Base-by-base conservation (phyloP, 257 asterid species). In the Penstemon barbatus region DNA sequence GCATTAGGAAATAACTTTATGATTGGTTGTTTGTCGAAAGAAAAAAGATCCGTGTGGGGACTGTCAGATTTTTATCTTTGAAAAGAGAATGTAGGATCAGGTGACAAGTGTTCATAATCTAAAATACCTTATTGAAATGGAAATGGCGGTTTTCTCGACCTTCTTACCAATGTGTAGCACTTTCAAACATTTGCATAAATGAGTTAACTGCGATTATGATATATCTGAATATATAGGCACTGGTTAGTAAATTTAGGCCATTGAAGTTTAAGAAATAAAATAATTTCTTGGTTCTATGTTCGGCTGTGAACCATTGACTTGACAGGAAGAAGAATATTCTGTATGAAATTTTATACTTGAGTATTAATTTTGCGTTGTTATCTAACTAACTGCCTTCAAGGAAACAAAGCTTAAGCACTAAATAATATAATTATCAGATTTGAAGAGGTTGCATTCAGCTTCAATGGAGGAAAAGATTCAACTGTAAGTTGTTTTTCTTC, bases 401-500 rank as follows among this genome's bases (percentile, higher is more conserved):
- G 50, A 45, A 46, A 38, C 56, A 39, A 57, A 37, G 41, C 37
- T 49, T 64, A 49, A 71, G 18, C 61, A 15, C 75, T 74, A 48
- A 57, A 50, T 65, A 8, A 49, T 74, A 68, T 19, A 50, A 66
- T 65, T 46, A 52, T 56, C 96, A 92, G 98, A 65, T 72, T 86
- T 59, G 90, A 87, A 79, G 97, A 87, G 82, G 89, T 92, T 66
- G 98, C 96, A 15, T 78, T 92, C 77, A 92, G 98, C 89, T 92
- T 92, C 75, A 92, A 92, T 57, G 98, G 97, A 44, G 98, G 98
- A 78, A 92, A 92, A 77, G 97, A 89, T 85, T 92, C 98, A 39
- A 92, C 98, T 42, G 96, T 89, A 79, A 81, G 98, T 78, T 74
- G 57, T 62, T 45, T 71, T 40, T 51, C 52, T 39, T 41, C 69